A percentile compares a stretch with the other conserved stretches of the same genome.
phyloP scores from a whole-genome alignment of 176 grass and related monocot genomes.

The Hyparrhenia diplandra region DNA sequence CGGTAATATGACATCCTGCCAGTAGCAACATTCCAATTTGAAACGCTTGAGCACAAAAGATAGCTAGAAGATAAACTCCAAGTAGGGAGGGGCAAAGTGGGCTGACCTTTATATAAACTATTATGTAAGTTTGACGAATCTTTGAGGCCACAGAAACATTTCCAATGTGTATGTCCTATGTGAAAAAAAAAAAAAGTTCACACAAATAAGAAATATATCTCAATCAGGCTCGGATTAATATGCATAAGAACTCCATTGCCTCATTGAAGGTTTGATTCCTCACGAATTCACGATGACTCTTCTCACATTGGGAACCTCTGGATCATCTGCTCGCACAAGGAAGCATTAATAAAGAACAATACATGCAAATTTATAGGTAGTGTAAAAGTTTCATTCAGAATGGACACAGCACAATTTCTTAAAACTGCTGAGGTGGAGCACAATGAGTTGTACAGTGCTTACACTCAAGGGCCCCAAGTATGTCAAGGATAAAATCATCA shows the following conservation, averaged over 20 bases:
- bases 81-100: not conserved
- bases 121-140: slow-evolving; percentile 83
- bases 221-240: slow-evolving; percentile 11
- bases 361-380: not conserved
- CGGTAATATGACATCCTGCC: slow-evolving; percentile 79
- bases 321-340: slow-evolving; percentile 59
- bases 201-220: slow-evolving; percentile 27
- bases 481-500: slow-evolving; percentile 73
- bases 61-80: slow-evolving; percentile 7
- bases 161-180: slow-evolving; percentile 71
- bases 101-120: slow-evolving; percentile 83
- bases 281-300: slow-evolving; percentile 68
- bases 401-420: slow-evolving; percentile 10
- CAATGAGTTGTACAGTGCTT: slow-evolving; percentile 38
- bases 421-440: slow-evolving; percentile 9
- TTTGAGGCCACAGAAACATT: slow-evolving; percentile 62
- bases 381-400: slow-evolving; percentile 11
- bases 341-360: slow-evolving; percentile 17
- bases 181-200: slow-evolving; percentile 31
- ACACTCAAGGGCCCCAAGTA: slow-evolving; percentile 90
- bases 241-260: slow-evolving; percentile 46
- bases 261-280: slow-evolving; percentile 71
- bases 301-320: slow-evolving; percentile 53
- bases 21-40: slow-evolving; percentile 21
- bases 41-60: slow-evolving; percentile 30